Percentiles rank a stretch among this genome's conserved stretches.
These are phyloP conservation scores for Boletus rubescentipes DNA, from an alignment of 768 basidiomycete species.

Conservation along the genomic window DNA sequence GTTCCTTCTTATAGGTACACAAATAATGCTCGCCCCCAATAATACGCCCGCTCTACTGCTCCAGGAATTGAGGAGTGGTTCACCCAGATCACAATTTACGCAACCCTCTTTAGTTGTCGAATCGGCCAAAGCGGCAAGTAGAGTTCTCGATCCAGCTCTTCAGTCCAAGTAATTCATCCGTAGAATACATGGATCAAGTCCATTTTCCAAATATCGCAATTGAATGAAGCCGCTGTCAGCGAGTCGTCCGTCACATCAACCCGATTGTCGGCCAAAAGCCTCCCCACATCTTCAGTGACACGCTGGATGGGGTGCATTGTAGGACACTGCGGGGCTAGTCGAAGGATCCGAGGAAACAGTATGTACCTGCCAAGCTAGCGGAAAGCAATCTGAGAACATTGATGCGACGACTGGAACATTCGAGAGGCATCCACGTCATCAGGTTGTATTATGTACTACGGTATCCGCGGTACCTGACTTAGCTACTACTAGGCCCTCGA, in stretches of 20 bases:
- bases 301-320: background rate
- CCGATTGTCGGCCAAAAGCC: background rate
- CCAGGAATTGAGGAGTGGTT: background rate
- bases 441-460: background rate
- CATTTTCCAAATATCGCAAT: background rate
- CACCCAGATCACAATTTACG: background rate
- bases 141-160: background rate
- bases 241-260: constrained; percentile 13
- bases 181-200: background rate
- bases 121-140: background rate
- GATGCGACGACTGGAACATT: background rate
- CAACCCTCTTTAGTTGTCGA: background rate
- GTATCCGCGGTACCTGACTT: background rate
- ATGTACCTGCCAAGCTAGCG: background rate
- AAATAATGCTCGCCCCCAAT: background rate
- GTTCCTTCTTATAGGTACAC: background rate
- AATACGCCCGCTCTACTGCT: background rate
- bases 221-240: constrained; percentile 1
- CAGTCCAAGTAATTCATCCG: background rate
- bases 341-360: constrained; percentile 1
- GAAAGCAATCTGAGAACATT: background rate
- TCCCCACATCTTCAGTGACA: background rate
- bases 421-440: background rate
- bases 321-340: constrained; percentile 2
- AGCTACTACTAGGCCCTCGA: constrained; percentile 5